phyloP scores from a whole-genome alignment of 108 stramenopile species.

The Cyclotella kingstonii region DNA sequence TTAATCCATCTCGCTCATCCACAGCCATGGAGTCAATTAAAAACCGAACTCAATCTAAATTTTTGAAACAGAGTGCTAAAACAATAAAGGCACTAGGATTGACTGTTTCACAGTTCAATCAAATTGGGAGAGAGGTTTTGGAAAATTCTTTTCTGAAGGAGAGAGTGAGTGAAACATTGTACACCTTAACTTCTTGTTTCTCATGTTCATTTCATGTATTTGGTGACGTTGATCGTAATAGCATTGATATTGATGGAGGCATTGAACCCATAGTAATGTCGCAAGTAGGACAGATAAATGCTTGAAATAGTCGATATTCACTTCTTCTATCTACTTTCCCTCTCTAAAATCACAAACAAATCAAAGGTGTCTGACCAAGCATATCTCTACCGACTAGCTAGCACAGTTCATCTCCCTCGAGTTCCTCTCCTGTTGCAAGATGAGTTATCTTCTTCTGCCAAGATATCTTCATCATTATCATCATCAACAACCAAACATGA shows the following conservation, averaged over 20 bases:
- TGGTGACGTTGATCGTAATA: too few relatives aligned
- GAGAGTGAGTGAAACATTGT: constrained; percentile 23
- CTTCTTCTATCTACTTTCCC: neutral
- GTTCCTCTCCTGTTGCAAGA: constrained; percentile 60
- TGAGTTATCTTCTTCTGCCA: constrained; percentile 33
- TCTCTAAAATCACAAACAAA: too few relatives aligned
- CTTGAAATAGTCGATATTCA: neutral
- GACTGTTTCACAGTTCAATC: constrained; percentile 67
- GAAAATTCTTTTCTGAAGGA: constrained; percentile 49
- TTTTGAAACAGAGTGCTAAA: constrained; percentile 45
- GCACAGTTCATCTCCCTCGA: constrained; percentile 54
- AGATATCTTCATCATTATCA: constrained; percentile 19
- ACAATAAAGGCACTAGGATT: constrained; percentile 62
- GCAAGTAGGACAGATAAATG: neutral
- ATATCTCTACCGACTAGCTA: constrained; percentile 70
- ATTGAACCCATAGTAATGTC: neutral
- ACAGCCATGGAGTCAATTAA: constrained; percentile 12
- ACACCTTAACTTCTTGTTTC: neutral
- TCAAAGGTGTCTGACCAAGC: constrained; percentile 79
- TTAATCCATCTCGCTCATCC: too few relatives aligned
- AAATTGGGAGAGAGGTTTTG: constrained; percentile 54
- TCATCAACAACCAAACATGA: too few relatives aligned
- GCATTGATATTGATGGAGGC: neutral
- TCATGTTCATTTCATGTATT: too few relatives aligned
- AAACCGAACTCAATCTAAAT: constrained; percentile 34